phyloP scores from a whole-genome alignment of 257 asterid genomes.

The Solanum dulcamara region DNA sequence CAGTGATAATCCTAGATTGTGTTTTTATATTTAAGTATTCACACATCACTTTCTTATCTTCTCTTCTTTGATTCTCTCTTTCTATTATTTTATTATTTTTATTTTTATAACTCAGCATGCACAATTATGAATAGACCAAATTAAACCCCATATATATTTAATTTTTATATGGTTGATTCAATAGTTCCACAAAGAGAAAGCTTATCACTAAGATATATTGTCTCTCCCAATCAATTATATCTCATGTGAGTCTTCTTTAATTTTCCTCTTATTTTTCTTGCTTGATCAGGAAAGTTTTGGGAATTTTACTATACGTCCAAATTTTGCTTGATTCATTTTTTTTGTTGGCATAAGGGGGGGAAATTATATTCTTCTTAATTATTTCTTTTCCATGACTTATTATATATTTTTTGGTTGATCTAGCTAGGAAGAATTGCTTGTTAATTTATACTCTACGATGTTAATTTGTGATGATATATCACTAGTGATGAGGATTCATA shows the following conservation, averaged over 20 bases:
- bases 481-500: neutral
- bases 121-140: neutral
- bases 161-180: neutral
- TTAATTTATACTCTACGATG: too few species aligned
- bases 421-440: neutral
- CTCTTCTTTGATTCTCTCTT: neutral
- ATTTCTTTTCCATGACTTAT: neutral
- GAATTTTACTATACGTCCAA: neutral
- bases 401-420: neutral
- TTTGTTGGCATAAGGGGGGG: neutral
- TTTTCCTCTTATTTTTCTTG: neutral
- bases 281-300: neutral
- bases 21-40: neutral
- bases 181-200: neutral
- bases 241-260: neutral
- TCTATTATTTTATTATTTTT: neutral
- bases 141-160: neutral
- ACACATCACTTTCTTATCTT: neutral
- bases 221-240: neutral
- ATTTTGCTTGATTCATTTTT: neutral
- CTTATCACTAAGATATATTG: neutral
- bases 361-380: neutral
- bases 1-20: neutral
- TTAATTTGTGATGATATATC: neutral
- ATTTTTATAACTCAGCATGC: neutral